A percentile compares a stretch with the other conserved stretches of the same genome.
phyloP scores from a whole-genome alignment of 805 yeast species.

The Blastobotrys mokoenaii region DNA sequence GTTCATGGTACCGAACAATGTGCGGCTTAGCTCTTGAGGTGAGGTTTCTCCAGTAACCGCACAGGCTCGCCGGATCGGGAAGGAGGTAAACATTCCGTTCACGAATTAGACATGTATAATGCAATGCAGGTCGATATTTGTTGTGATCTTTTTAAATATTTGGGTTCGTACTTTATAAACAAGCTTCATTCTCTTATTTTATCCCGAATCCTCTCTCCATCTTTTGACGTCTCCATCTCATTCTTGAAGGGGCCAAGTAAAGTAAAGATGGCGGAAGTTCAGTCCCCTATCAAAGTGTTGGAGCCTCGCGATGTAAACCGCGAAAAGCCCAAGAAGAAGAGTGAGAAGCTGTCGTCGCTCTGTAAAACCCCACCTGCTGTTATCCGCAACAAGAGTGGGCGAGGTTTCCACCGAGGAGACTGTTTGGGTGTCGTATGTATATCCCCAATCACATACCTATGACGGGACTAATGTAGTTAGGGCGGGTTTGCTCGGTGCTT shows the following conservation, averaged over 20 bases:
- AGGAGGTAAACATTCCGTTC: neutral
- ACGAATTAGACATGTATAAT: neutral
- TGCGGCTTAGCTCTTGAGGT: no score
- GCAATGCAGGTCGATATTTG: no score
- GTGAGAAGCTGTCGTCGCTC: conserved; percentile 79
- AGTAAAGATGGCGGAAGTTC: conserved; percentile 2
- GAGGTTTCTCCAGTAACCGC: no score
- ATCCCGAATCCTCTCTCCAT: neutral
- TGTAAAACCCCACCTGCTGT: conserved; percentile 96
- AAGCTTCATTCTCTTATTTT: neutral
- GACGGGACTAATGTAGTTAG: conserved; percentile 22
- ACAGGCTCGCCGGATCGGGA: neutral
- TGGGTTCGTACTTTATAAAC: neutral
- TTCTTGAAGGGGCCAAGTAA: no score
- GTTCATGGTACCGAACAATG: no score
- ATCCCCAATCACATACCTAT: no score
- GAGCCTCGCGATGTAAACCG: conserved; percentile 10
- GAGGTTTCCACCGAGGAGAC: conserved; percentile 82
- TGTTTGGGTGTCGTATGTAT: conserved; percentile 58
- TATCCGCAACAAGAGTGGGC: conserved; percentile 77
- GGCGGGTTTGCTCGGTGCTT: conserved; percentile 99
- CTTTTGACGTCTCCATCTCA: no score
- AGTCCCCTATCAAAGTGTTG: conserved; percentile 12
- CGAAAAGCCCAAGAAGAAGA: conserved; percentile 42
- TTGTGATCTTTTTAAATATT: no score